phyloP scores from a whole-genome alignment of 495 filamentous ascomycete genomes.

The Neurospora sp. region DNA sequence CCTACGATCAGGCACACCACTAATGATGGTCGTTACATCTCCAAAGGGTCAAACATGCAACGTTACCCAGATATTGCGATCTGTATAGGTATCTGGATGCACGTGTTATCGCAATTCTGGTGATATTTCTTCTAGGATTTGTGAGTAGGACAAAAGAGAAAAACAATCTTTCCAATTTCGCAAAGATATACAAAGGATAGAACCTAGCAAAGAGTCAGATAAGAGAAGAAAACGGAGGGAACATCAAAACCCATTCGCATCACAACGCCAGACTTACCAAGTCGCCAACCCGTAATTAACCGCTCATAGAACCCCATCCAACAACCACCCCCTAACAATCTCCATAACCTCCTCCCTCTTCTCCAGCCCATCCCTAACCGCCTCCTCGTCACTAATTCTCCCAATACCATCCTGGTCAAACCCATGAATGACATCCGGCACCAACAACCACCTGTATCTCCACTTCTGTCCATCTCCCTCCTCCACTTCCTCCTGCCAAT shows the following conservation, averaged over 20 bases:
- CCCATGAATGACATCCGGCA: slow-evolving; percentile 31
- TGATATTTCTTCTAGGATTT: background rate
- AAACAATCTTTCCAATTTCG: background rate
- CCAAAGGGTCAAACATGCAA: background rate
- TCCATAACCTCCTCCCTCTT: slow-evolving; percentile 26
- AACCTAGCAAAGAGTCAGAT: background rate
- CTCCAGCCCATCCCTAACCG: slow-evolving; percentile 17
- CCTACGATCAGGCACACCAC: background rate
- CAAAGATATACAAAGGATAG: background rate
- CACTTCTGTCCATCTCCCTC: slow-evolving; percentile 5
- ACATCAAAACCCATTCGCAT: background rate
- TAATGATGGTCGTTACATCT: background rate
- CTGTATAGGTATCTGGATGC: background rate
- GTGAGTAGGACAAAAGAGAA: background rate
- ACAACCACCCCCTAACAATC: slow-evolving; percentile 27
- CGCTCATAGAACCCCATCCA: background rate
- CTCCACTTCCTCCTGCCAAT: slow-evolving; percentile 18
- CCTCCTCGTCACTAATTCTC: slow-evolving; percentile 5
- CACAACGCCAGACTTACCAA: background rate
- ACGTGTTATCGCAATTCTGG: background rate
- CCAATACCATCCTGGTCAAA: slow-evolving; percentile 21
- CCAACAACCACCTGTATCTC: slow-evolving; percentile 27
- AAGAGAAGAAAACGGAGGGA: background rate
- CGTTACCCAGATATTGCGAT: background rate
- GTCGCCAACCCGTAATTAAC: background rate